These are phyloP conservation scores for Hyaloscypha variabilis DNA, from an alignment of 495 filamentous ascomycete genomes.

Conservation along the genomic window DNA sequence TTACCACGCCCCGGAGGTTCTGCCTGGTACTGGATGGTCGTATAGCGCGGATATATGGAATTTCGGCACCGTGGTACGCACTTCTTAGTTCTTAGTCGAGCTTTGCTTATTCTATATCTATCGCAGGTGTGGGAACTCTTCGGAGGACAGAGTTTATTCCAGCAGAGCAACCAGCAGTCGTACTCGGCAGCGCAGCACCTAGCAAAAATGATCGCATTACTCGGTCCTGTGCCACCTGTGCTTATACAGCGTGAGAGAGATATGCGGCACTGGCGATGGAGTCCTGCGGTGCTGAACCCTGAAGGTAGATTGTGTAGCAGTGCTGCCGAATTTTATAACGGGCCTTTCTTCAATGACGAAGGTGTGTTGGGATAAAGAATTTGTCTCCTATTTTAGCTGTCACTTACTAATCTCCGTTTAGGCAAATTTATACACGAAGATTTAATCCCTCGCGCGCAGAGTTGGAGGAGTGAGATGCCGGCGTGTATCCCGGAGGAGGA, in stretches of 20 bases:
- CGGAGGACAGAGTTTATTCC: constrained; percentile 34
- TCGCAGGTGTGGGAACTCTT: constrained; percentile 40
- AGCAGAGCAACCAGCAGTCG: constrained; percentile 25
- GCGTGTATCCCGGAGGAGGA: constrained; percentile 35
- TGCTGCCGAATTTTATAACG: constrained; percentile 25
- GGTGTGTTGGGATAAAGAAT: constrained; percentile 19
- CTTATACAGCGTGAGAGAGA: constrained; percentile 28
- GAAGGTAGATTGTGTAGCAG: constrained; percentile 22
- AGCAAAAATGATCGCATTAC: constrained; percentile 40
- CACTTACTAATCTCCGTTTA: not conserved
- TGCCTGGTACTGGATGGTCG: constrained; percentile 39
- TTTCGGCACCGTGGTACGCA: constrained; percentile 35
- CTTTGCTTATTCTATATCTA: constrained; percentile 12
- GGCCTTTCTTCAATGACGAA: constrained; percentile 29
- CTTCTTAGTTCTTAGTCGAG: constrained; percentile 3
- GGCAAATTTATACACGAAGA: constrained; percentile 17
- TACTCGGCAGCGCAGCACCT: constrained; percentile 39
- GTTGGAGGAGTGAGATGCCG: not conserved
- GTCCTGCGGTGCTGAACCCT: constrained; percentile 15
- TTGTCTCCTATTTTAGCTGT: not conserved
- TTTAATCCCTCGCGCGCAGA: not conserved
- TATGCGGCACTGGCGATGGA: constrained; percentile 24
- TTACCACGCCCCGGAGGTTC: constrained; percentile 44
- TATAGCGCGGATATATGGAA: constrained; percentile 48
- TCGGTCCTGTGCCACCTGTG: constrained; percentile 38